These are phyloP conservation scores for Phaffomyces thermotolerans DNA, from an alignment of 805 yeast species.

Conservation along the genomic window DNA sequence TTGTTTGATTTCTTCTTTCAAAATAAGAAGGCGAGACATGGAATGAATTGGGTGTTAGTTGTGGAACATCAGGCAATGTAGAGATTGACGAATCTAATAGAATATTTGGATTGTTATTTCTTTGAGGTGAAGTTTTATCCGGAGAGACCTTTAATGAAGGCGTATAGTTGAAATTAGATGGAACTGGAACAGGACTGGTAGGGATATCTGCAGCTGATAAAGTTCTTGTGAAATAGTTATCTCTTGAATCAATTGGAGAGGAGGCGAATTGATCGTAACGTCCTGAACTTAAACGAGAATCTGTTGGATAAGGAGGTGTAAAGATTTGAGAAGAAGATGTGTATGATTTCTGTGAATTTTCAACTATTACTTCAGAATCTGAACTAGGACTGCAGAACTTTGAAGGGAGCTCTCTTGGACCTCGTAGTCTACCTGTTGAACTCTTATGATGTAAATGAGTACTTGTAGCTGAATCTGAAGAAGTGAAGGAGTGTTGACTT, in stretches of 20 bases:
- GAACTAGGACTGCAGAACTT: constrained; percentile 5
- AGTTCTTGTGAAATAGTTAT: neutral
- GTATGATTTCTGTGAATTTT: neutral
- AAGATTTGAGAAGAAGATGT: neutral
- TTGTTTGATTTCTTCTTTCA: neutral
- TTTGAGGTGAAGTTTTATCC: constrained; percentile 1
- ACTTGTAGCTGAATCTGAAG: neutral
- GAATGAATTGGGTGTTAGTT: constrained; percentile 9
- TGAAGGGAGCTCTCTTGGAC: constrained; percentile 20
- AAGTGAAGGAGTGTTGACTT: neutral
- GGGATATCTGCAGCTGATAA: neutral
- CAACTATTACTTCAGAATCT: neutral
- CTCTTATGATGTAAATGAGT: neutral
- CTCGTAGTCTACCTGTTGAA: constrained; percentile 7
- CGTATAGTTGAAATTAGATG: constrained; percentile 1
- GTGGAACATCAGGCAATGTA: constrained; percentile 20
- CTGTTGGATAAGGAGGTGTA: constrained; percentile 4
- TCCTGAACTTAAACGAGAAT: constrained; percentile 1
- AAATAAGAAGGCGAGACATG: neutral
- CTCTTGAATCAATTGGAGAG: constrained; percentile 7
- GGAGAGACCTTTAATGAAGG: constrained; percentile 6
- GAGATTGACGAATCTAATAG: constrained; percentile 11
- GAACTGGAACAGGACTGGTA: neutral
- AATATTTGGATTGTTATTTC: neutral
- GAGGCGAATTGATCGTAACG: constrained; percentile 8